These are phyloP conservation scores for Crithidia mellificae DNA, from an alignment of 208 protist genomes.

Conservation along the genomic window DNA sequence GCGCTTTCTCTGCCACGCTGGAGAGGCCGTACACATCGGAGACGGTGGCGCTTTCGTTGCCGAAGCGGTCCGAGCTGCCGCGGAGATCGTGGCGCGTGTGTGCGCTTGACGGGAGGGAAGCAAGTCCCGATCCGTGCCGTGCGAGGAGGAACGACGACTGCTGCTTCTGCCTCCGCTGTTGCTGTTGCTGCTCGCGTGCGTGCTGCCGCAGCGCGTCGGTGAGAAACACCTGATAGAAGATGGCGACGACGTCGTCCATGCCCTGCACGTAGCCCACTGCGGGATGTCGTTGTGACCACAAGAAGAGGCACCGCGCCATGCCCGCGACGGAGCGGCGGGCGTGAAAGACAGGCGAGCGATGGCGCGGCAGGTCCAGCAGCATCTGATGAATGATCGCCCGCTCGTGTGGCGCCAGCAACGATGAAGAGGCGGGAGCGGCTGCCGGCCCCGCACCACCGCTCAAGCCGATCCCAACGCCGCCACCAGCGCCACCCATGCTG, in stretches of 20 bases:
- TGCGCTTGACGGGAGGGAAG: too few species aligned
- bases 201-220: slow-evolving; percentile 55
- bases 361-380: slow-evolving; percentile 76
- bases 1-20: background rate
- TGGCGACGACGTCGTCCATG: slow-evolving; percentile 93
- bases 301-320: slow-evolving; percentile 90
- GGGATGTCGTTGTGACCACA: slow-evolving; percentile 93
- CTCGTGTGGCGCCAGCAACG: slow-evolving; percentile 53
- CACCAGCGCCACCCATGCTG: too few species aligned
- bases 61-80: too few species aligned
- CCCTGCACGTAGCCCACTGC: slow-evolving; percentile 95
- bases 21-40: background rate
- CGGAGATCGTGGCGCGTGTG: too few species aligned
- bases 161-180: background rate
- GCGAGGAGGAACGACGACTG: background rate
- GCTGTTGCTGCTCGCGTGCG: background rate
- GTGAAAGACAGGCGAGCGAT: slow-evolving; percentile 67
- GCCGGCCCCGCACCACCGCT: too few species aligned
- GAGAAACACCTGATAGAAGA: slow-evolving; percentile 93
- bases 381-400: slow-evolving; percentile 66
- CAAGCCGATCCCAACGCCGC: too few species aligned
- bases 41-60: background rate
- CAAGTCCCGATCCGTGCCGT: too few species aligned
- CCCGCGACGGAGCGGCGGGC: slow-evolving; percentile 34
- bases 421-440: too few species aligned